Base-by-base conservation (phyloP, 2,329 filamentous ascomycete genomes). In the Remersonia thermophila region DNA sequence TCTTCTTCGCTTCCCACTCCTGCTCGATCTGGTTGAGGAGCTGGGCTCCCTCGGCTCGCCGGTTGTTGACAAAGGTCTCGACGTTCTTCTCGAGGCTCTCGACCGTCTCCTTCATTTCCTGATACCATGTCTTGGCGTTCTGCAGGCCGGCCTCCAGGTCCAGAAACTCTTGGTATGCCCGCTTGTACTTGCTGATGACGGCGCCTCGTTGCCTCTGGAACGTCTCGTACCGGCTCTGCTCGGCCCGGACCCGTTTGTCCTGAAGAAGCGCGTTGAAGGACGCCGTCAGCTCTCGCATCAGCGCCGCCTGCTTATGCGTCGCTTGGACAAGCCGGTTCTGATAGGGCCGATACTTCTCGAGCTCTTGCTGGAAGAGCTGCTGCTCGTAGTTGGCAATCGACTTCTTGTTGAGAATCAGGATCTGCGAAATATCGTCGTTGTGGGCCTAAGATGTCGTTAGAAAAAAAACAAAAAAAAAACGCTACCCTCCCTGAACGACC, bases 391-490 rank as follows among this genome's bases (percentile, higher is more conserved):
- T 93, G 14, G 85, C 73, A 51, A 96, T 89, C 2, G 85, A 81
- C 60, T 96, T 98, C 57, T 96, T 96, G 67, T 98, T 98, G 40
- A 98, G 65, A 38, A 98, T 98, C 41, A 98, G 68, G 10, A 96
- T 87, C 53, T 94, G 91, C 4, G 87, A 95, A 45, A 98, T 98
- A 52, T 98, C 93, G 53, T 98, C 93, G 47, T 82, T 85, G 60
- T 93, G 89, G 36, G 89, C 80, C 89, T 95, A 36, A 13, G 12
- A 12, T 32, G 9, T 23, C 43, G 39, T 59, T 29, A 47, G 20
- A 6, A n/a, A n/a, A n/a, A n/a, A n/a, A n/a, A n/a, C n/a, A n/a
- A n/a, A n/a, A n/a, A n/a, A n/a, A n/a, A n/a, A n/a, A n/a, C n/a
- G n/a, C n/a, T n/a, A n/a, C n/a, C n/a, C n/a, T n/a, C n/a, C n/a